phyloP scores from a whole-genome alignment of 148 eudicot genomes.

The Euryodendron excelsum region DNA sequence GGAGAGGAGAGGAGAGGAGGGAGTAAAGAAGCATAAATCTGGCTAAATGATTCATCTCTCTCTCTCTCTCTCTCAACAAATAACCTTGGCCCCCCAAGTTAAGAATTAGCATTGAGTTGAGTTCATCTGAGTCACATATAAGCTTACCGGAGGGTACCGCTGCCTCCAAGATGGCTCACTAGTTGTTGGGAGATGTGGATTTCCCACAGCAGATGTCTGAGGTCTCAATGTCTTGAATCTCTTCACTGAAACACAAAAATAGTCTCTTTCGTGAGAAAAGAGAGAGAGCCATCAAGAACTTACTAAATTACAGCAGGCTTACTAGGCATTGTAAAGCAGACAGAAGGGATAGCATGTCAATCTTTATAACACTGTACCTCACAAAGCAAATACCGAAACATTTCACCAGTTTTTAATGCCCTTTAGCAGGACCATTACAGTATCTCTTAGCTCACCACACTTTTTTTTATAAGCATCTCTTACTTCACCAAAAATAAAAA shows the following conservation, averaged over 20 bases:
- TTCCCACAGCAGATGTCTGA: conserved; percentile 30
- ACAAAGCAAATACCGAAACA: no score
- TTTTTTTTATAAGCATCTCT: no score
- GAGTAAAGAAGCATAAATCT: background rate
- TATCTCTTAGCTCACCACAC: background rate
- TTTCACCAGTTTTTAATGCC: background rate
- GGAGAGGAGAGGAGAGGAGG: no score
- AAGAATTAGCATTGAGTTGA: conserved; percentile 5
- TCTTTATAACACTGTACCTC: background rate
- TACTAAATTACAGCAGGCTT: background rate
- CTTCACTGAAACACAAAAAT: conserved; percentile 31
- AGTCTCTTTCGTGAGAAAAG: background rate
- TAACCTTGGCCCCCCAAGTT: background rate
- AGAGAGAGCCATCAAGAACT: background rate
- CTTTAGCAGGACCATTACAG: background rate
- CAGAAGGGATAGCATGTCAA: background rate
- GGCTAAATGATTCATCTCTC: background rate
- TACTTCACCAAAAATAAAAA: no score
- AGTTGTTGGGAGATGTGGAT: conserved; percentile 37
- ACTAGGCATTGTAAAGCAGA: background rate
- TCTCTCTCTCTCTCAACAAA: background rate
- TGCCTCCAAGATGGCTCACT: conserved; percentile 50
- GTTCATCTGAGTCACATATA: background rate
- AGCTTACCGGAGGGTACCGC: conserved; percentile 43
- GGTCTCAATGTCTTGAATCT: conserved; percentile 47